These are phyloP conservation scores for Agrocybe praecox DNA, from an alignment of 768 basidiomycete genomes.

Conservation along the genomic window DNA sequence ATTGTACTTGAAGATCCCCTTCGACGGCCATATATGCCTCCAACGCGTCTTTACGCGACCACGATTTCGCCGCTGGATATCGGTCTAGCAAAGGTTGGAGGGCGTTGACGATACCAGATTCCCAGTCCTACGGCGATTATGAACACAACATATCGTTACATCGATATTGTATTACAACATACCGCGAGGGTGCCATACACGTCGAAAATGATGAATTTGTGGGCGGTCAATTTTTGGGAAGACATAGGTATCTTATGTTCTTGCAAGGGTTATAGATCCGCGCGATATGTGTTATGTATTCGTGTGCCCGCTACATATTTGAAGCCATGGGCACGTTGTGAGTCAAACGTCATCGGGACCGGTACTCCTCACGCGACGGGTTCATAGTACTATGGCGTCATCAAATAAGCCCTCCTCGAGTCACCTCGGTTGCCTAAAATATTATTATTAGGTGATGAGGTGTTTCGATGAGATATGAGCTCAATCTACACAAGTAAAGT, in stretches of 20 bases:
- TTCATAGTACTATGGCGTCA: too few species aligned
- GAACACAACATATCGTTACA: neutral
- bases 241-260: neutral
- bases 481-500: too few species aligned
- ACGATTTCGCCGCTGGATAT: constrained; percentile 38
- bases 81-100: constrained; percentile 54
- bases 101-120: constrained; percentile 60
- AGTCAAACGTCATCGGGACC: too few species aligned
- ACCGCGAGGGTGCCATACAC: constrained; percentile 77
- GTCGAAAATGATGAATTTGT: constrained; percentile 68
- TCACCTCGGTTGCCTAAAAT: too few species aligned
- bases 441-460: too few species aligned
- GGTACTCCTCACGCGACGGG: too few species aligned
- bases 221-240: constrained; percentile 38
- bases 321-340: too few species aligned
- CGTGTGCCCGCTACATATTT: too few species aligned
- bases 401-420: too few species aligned
- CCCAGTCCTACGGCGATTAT: constrained; percentile 59
- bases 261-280: too few species aligned
- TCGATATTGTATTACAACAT: constrained; percentile 14
- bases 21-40: constrained; percentile 55
- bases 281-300: too few species aligned
- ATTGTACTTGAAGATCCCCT: constrained; percentile 54
- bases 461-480: too few species aligned
- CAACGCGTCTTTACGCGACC: constrained; percentile 56